phyloP scores from a whole-genome alignment of 2,329 filamentous ascomycete genomes.

The Paradendryphiella salina region DNA sequence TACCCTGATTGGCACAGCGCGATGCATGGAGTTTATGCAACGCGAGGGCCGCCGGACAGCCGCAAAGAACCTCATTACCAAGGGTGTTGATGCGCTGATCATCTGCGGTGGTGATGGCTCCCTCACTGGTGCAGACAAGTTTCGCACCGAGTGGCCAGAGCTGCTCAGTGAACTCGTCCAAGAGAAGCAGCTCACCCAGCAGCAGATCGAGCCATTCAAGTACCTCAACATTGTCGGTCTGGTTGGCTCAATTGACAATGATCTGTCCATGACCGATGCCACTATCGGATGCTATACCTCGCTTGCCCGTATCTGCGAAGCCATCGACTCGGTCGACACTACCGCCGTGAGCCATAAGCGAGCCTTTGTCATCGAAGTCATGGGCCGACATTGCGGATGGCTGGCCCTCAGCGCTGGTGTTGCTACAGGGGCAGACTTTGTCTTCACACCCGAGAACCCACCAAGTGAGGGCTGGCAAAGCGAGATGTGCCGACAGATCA shows the following conservation, averaged over 20 bases:
- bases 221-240: slow-evolving; percentile 95
- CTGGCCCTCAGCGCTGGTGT: slow-evolving; percentile 94
- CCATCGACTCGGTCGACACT: slow-evolving; percentile 95
- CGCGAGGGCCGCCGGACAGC: slow-evolving; percentile 79
- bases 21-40: slow-evolving; percentile 91
- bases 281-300: slow-evolving; percentile 98
- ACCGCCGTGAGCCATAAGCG: slow-evolving; percentile 92
- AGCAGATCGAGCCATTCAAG: slow-evolving; percentile 75
- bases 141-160: slow-evolving; percentile 88
- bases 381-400: slow-evolving; percentile 98
- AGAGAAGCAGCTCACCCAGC: slow-evolving; percentile 68
- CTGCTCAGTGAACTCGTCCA: slow-evolving; percentile 82
- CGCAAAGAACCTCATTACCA: slow-evolving; percentile 90
- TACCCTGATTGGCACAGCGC: slow-evolving; percentile 91
- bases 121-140: slow-evolving; percentile 91
- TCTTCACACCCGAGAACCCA: slow-evolving; percentile 95
- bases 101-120: slow-evolving; percentile 93
- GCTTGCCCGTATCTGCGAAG: slow-evolving; percentile 88
- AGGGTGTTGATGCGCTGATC: slow-evolving; percentile 92
- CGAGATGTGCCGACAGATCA: slow-evolving; percentile 35
- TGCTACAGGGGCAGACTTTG: slow-evolving; percentile 90
- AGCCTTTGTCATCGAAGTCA: slow-evolving; percentile 93
- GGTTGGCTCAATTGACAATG: slow-evolving; percentile 97
- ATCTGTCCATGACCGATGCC: slow-evolving; percentile 94
- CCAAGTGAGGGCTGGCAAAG: slow-evolving; percentile 81